Percentiles rank a stretch among this genome's conserved stretches.
Evolutionary conservation across 345 rosid genomes (phyloP).

Genomic region (Erucastrum elatum): DNA sequence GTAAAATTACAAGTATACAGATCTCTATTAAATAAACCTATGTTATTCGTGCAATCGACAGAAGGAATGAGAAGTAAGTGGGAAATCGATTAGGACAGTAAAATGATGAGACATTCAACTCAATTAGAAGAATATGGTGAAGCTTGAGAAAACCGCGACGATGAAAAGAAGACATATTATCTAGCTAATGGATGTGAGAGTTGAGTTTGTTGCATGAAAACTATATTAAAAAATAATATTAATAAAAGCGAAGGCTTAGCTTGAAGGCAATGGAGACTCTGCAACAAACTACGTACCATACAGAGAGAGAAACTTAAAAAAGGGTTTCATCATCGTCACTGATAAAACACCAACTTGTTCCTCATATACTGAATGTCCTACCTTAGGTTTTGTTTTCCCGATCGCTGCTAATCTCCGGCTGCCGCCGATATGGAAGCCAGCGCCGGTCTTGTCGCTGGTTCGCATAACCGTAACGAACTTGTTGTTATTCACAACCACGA

Average conservation of each 20-base stretch:
- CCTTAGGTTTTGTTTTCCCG: slow-evolving; percentile 4
- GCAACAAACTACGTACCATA: slow-evolving; percentile 62
- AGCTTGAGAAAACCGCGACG: slow-evolving; percentile 37
- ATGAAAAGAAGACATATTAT: slow-evolving; percentile 17
- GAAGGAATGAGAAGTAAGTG: neutral
- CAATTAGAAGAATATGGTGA: neutral
- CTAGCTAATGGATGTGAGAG: slow-evolving; percentile 18
- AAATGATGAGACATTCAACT: neutral
- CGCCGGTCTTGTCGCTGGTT: slow-evolving; percentile 97
- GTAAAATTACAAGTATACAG: no score
- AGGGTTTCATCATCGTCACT: slow-evolving; percentile 28
- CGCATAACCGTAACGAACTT: slow-evolving; percentile 98
- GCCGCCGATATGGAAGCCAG: slow-evolving; percentile 76
- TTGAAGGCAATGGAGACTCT: slow-evolving; percentile 93
- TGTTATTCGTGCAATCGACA: neutral
- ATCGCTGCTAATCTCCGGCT: slow-evolving; percentile 2
- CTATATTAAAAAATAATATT: neutral
- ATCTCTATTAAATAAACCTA: neutral
- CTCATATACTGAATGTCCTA: neutral
- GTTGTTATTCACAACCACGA: slow-evolving; percentile 97
- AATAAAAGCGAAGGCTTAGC: slow-evolving; percentile 60
- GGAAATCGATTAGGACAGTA: slow-evolving; percentile 18
- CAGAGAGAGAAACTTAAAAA: slow-evolving; percentile 27
- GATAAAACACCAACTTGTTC: slow-evolving; percentile 38
- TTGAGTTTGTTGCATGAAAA: slow-evolving; percentile 29